Conservation (phyloP, 257 asterid species). For the Nicotiana tabacum region DNA sequence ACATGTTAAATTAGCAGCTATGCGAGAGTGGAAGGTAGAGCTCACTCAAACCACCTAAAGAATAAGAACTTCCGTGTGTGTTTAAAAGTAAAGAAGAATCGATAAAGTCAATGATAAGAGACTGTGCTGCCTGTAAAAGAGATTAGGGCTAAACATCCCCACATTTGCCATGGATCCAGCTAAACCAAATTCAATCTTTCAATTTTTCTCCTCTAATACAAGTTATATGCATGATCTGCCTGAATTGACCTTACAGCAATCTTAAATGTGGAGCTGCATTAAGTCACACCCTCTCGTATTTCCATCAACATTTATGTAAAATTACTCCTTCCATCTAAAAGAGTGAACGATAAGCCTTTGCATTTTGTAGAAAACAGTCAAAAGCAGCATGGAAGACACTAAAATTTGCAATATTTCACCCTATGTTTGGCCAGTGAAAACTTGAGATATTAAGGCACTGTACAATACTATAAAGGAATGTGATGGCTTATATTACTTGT, state of each 20-base stretch:
- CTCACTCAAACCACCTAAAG: background rate
- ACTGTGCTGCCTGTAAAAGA: background rate
- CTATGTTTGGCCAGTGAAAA: background rate
- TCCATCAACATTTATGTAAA: background rate
- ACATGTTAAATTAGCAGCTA: background rate
- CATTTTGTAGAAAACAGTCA: background rate
- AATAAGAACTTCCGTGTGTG: background rate
- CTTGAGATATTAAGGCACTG: background rate
- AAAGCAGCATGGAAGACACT: background rate
- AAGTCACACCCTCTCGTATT: background rate
- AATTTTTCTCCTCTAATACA: background rate
- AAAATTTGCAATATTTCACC: background rate
- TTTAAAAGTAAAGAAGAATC: background rate
- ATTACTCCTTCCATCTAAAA: background rate
- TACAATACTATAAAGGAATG: background rate
- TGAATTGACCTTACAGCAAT: background rate
- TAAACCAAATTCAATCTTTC: background rate
- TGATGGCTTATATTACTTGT: background rate
- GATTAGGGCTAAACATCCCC: background rate
- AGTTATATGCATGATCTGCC: background rate
- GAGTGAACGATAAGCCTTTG: background rate
- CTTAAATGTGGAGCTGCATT: background rate
- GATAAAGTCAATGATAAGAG: slow-evolving; percentile 2
- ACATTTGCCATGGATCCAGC: background rate
- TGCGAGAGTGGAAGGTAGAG: background rate